phyloP scores from a whole-genome alignment of 2,329 filamentous ascomycete genomes.

The Ilyonectria destructans region DNA sequence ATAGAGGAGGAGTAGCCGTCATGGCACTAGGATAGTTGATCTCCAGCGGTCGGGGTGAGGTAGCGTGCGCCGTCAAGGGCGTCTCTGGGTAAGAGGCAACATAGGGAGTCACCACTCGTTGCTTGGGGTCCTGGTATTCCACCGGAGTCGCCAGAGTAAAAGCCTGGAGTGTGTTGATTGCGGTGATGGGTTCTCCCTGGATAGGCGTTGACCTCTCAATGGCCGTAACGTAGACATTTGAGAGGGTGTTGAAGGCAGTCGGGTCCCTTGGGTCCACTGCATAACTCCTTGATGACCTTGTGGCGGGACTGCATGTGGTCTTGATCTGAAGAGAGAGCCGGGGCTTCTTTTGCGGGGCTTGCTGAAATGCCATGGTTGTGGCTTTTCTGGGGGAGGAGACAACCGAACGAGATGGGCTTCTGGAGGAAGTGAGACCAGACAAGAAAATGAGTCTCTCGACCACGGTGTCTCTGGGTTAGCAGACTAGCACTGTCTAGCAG shows the following conservation, averaged over 20 bases:
- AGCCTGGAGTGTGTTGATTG: slow-evolving; percentile 62
- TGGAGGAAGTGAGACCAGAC: slow-evolving; percentile 18
- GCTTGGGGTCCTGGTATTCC: slow-evolving; percentile 52
- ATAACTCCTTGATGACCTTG: slow-evolving; percentile 55
- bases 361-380: slow-evolving; percentile 56
- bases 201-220: slow-evolving; percentile 72
- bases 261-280: slow-evolving; percentile 70
- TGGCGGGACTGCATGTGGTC: slow-evolving; percentile 57
- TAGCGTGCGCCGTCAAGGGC: slow-evolving; percentile 66
- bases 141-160: slow-evolving; percentile 52
- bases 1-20: slow-evolving; percentile 73
- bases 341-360: slow-evolving; percentile 65
- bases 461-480: slow-evolving; percentile 37
- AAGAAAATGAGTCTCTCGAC: slow-evolving; percentile 15
- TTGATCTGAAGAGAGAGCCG: slow-evolving; percentile 72
- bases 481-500: slow-evolving; percentile 39
- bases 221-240: slow-evolving; percentile 76
- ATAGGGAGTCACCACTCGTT: slow-evolving; percentile 61
- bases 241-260: slow-evolving; percentile 77
- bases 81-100: slow-evolving; percentile 68
- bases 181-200: slow-evolving; percentile 64
- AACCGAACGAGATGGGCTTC: slow-evolving; percentile 16
- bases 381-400: slow-evolving; percentile 11
- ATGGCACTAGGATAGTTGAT: slow-evolving; percentile 69
- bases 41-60: slow-evolving; percentile 64